phyloP scores from a whole-genome alignment of 169 alveolate genomes.

The Hepatocystis sp. region DNA sequence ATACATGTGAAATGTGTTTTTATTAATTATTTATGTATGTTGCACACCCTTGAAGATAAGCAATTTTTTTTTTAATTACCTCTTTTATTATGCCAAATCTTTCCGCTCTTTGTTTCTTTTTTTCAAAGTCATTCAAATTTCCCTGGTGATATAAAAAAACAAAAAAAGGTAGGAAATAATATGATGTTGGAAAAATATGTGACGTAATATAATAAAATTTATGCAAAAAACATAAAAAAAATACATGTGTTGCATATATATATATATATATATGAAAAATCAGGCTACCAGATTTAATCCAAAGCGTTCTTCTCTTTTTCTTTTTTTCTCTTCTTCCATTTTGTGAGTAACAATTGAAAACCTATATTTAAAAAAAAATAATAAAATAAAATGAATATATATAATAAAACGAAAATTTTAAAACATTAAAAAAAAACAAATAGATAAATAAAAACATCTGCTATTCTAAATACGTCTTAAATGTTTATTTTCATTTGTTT shows the following conservation, averaged over 20 bases:
- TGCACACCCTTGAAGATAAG: too few relatives aligned
- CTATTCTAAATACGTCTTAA: not conserved
- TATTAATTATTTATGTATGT: too few relatives aligned
- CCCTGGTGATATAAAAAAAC: slow-evolving; percentile 11
- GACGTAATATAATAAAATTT: not conserved
- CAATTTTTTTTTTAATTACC: slow-evolving; percentile 6
- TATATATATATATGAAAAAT: not conserved
- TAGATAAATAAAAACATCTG: not conserved
- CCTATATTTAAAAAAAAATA: slow-evolving; percentile 14
- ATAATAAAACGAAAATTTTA: not conserved
- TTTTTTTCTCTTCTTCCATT: slow-evolving; percentile 74
- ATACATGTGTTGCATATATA: not conserved
- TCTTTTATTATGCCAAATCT: slow-evolving; percentile 55
- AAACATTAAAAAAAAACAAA: not conserved
- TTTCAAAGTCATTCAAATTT: slow-evolving; percentile 46
- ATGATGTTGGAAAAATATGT: too few relatives aligned
- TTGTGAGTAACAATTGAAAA: slow-evolving; percentile 59
- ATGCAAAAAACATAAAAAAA: not conserved
- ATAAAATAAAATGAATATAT: not conserved
- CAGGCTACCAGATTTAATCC: slow-evolving; percentile 39
- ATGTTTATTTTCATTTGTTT: not conserved
- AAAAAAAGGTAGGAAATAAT: too few relatives aligned
- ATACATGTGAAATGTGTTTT: too few relatives aligned
- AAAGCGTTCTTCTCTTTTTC: slow-evolving; percentile 72
- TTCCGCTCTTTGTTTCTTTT: slow-evolving; percentile 59